Conservation (phyloP, 495 filamentous ascomycete species). For the Rostrohypoxylon terebratum region DNA sequence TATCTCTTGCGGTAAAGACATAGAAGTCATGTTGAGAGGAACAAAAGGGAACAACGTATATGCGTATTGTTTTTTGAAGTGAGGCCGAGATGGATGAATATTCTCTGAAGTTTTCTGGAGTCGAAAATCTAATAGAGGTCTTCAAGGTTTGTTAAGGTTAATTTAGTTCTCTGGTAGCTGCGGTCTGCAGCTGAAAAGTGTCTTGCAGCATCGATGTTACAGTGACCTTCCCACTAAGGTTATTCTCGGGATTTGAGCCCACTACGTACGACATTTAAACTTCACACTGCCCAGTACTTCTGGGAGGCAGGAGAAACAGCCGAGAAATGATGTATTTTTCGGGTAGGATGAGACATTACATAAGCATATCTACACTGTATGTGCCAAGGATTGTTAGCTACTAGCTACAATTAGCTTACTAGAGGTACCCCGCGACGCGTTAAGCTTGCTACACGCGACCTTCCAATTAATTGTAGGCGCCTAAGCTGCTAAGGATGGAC, state of each 20-base stretch:
- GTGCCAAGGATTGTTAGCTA: slow-evolving; percentile 1
- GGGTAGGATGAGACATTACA: neutral
- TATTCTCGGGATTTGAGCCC: slow-evolving; percentile 5
- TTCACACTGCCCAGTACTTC: neutral
- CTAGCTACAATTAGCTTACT: neutral
- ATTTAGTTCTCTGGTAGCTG: neutral
- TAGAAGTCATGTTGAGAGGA: slow-evolving; percentile 10
- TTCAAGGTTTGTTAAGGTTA: neutral
- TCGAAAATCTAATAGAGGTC: too few species aligned
- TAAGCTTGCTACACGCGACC: slow-evolving; percentile 34
- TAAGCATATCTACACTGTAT: slow-evolving; percentile 21
- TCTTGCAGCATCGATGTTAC: slow-evolving; percentile 8
- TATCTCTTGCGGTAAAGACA: slow-evolving; percentile 67
- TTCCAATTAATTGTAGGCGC: neutral
- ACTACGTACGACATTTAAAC: neutral
- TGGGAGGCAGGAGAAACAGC: neutral
- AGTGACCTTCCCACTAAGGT: neutral
- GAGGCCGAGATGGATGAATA: neutral
- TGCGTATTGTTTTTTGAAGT: neutral
- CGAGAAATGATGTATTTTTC: neutral
- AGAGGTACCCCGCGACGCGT: slow-evolving; percentile 38
- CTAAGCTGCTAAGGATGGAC: neutral
- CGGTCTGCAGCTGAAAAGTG: slow-evolving; percentile 12
- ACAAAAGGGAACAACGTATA: neutral
- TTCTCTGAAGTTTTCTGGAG: too few species aligned